A percentile compares a stretch with the other conserved stretches of the same genome.
Evolutionary conservation across 2,329 filamentous ascomycete species (phyloP).

Genomic region (Sphaceloma murrayae): DNA sequence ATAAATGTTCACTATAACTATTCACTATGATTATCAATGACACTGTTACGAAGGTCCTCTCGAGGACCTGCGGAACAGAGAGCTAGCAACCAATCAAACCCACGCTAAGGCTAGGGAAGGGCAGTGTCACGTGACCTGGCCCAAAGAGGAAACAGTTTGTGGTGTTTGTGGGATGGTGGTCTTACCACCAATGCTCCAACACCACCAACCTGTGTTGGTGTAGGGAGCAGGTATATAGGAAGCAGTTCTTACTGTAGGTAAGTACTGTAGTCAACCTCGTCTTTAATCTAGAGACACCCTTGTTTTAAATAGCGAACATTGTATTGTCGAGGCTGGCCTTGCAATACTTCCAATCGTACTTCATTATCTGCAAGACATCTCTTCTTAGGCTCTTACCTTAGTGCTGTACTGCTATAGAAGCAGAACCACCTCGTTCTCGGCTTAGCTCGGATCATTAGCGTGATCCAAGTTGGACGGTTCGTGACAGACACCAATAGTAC

Average conservation of each 20-base stretch:
- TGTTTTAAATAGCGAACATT: neutral
- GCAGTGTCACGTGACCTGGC: neutral
- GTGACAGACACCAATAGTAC: too few relatives aligned
- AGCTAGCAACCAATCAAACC: neutral
- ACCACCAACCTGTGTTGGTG: neutral
- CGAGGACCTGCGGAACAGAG: neutral
- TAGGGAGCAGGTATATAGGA: neutral
- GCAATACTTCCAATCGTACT: neutral
- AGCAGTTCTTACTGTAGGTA: neutral
- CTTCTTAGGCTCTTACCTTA: neutral
- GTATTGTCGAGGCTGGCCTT: neutral
- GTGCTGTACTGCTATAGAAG: too few relatives aligned
- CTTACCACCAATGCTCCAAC: neutral
- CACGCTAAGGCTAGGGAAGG: neutral
- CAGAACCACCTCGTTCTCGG: too few relatives aligned
- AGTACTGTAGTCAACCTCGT: conserved; percentile 8
- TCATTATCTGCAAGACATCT: neutral
- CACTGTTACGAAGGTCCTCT: neutral
- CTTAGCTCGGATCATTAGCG: too few relatives aligned
- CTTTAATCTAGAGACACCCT: too few relatives aligned
- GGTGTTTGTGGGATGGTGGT: neutral
- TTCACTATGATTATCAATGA: too few relatives aligned
- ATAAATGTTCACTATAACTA: too few relatives aligned
- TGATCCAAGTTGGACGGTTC: too few relatives aligned
- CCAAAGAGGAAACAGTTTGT: conserved; percentile 1